These are phyloP conservation scores for Epichloe uncinata DNA, from an alignment of 2,329 filamentous ascomycete genomes.

Conservation along the genomic window DNA sequence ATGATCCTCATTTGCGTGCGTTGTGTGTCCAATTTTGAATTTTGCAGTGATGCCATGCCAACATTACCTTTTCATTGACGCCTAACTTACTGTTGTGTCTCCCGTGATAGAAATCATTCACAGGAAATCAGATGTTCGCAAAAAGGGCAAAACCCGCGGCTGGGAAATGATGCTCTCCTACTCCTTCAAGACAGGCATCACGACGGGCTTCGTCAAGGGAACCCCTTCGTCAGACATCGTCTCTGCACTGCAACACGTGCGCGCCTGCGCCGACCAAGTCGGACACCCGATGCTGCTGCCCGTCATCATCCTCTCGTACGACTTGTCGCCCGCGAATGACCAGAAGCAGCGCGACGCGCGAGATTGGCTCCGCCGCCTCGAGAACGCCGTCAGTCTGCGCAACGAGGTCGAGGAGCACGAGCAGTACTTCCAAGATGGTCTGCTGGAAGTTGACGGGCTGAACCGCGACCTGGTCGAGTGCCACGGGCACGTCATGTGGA, in stretches of 20 bases:
- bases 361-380: slow-evolving; percentile 47
- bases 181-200: slow-evolving; percentile 39
- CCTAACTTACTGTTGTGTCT: too few relatives aligned
- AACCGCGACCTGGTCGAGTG: slow-evolving; percentile 51
- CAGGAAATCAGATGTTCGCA: slow-evolving; percentile 53
- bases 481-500: slow-evolving; percentile 49
- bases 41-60: too few relatives aligned
- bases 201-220: slow-evolving; percentile 48
- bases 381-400: slow-evolving; percentile 48
- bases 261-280: slow-evolving; percentile 33
- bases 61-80: too few relatives aligned
- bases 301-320: slow-evolving; percentile 44
- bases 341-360: slow-evolving; percentile 49
- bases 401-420: slow-evolving; percentile 44
- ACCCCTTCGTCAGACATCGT: slow-evolving; percentile 43
- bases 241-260: slow-evolving; percentile 35
- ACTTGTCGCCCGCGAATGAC: slow-evolving; percentile 42
- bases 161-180: slow-evolving; percentile 53
- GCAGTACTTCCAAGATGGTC: slow-evolving; percentile 37
- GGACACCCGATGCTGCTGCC: slow-evolving; percentile 47
- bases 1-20: slow-evolving; percentile 43
- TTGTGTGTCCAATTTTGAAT: too few relatives aligned
- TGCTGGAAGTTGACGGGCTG: slow-evolving; percentile 44
- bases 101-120: slow-evolving; percentile 40
- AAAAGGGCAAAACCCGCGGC: slow-evolving; percentile 50